Evolutionary conservation across 1,139 yeast species (phyloP).

Genomic region (Candida sojae): DNA sequence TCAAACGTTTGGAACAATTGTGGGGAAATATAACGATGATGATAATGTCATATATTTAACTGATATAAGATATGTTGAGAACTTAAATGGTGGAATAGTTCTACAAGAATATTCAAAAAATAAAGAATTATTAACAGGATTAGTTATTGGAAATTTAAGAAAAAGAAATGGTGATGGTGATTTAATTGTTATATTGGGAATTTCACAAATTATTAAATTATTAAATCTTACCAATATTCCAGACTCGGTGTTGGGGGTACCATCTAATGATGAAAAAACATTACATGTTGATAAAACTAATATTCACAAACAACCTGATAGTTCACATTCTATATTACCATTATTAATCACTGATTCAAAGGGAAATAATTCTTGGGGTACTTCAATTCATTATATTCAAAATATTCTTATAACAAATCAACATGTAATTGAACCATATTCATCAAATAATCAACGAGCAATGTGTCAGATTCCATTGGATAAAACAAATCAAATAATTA

Average conservation of each 20-base stretch:
- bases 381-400: slow-evolving; percentile 29
- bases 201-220: slow-evolving; percentile 30
- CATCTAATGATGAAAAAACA: too few species aligned
- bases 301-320: too few species aligned
- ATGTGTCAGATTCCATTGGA: slow-evolving; percentile 7
- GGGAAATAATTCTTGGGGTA: slow-evolving; percentile 32
- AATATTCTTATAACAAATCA: slow-evolving; percentile 34
- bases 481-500: slow-evolving; percentile 4
- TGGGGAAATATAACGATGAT: slow-evolving; percentile 17
- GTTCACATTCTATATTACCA: slow-evolving; percentile 7
- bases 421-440: slow-evolving; percentile 34
- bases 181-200: slow-evolving; percentile 49
- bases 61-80: slow-evolving; percentile 61
- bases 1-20: slow-evolving; percentile 46
- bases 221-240: slow-evolving; percentile 8
- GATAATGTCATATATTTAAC: slow-evolving; percentile 43
- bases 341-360: slow-evolving; percentile 6
- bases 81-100: slow-evolving; percentile 63
- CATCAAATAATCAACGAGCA: slow-evolving; percentile 8
- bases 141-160: slow-evolving; percentile 52
- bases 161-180: slow-evolving; percentile 66
- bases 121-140: slow-evolving; percentile 37
- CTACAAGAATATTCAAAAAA: slow-evolving; percentile 11
- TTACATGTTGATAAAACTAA: too few species aligned
- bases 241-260: too few species aligned